Evolutionary conservation across 2,329 filamentous ascomycete genomes (phyloP), one percentile per base, ranked within the genome.

Genomic region (Colletotrichum spaethianum): DNA sequence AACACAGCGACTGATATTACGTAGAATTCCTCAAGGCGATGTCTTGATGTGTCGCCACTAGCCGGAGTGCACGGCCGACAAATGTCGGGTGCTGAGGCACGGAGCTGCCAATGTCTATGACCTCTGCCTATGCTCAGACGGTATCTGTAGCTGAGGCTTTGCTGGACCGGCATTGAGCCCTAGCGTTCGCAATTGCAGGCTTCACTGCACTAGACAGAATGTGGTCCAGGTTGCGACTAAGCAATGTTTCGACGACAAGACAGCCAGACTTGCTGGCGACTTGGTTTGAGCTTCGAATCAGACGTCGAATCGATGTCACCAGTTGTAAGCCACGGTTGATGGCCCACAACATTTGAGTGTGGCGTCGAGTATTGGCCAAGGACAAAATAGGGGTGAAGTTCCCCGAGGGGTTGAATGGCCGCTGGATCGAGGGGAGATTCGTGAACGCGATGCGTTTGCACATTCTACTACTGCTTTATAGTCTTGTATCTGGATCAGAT

Each of bases 181-280:
- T 55, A 11, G 38, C 50, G n/a, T 28, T 48, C 9, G 16, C 12
- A 38, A 44, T 28, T 46, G 40, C 18, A 12, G 38, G n/a, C 23
- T 26, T 60, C 28, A 33, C 33, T 53, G 44, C 53, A 69, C 65
- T 64, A 55, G 38, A 53, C 70, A 53, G 38, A 40, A 72, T 48
- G 14, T 55, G 66, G 70, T 31, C 42, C 26, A 26, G 50, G 52
- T 59, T 28, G 69, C 69, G 69, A 72, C 59, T 3, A 53, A 46
- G 23, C 20, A 11, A 59, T 31, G 46, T 20, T 50, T 40, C 16
- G 20, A 42, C 28, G 53, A 44, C 9, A 26, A 50, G 33, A 36
- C n/a, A 20, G 9, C 36, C 33, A 42, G 4, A 28, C 46, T 33
- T 33, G 48, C 18, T 50, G 46, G 31, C 31, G 62, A 26, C 23